Evolutionary conservation across 306 rosid genomes (phyloP), one percentile per base, ranked within the genome.

Genomic region (Gastrolobium bilobum): DNA sequence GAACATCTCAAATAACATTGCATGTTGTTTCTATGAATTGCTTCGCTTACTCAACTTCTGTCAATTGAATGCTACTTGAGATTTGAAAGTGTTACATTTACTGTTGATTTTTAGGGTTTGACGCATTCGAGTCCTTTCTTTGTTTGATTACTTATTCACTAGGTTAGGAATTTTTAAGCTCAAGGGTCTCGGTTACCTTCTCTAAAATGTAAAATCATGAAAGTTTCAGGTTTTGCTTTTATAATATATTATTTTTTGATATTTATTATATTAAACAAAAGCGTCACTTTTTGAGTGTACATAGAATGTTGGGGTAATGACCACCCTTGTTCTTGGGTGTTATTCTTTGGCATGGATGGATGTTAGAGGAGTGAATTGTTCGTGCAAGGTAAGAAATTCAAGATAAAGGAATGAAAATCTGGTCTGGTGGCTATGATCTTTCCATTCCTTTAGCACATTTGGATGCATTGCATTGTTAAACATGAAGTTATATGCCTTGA

Each of bases 391-490:
- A 29, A 8, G 46, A 52, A 52, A 37, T 13, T 67, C 58, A 57
- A 46, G 59, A 57, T 35, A 26, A 9, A 81, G 50, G 61, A 68
- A 66, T 54, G 34, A 26, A 37, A 66, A 26, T 57, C 31, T 11
- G 39, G 51, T 37, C 31, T 11, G 39, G 51, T 37, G 57, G 8
- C 38, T 67, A 11, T 33, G 39, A 52, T 73, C 56, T 59, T 82
- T 46, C 14, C 35, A 61, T 68, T 51, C 59, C 4, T 38, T 51
- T 13, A 63, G 58, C 64, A 79, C 50, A 57, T 33, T 85, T 79
- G 70, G 58, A 67, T 82, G 52, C 67, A 29, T 54, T 75, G 42
- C 78, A 59, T 69, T 62, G 67, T 63, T 67, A 48, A 75, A 14
- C 43, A 69, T 64, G 7, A 58, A 56, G 14, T 60, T 33, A 35